These are phyloP conservation scores for Crataegus laevigata DNA, from an alignment of 306 rosid genomes.

Conservation along the genomic window DNA sequence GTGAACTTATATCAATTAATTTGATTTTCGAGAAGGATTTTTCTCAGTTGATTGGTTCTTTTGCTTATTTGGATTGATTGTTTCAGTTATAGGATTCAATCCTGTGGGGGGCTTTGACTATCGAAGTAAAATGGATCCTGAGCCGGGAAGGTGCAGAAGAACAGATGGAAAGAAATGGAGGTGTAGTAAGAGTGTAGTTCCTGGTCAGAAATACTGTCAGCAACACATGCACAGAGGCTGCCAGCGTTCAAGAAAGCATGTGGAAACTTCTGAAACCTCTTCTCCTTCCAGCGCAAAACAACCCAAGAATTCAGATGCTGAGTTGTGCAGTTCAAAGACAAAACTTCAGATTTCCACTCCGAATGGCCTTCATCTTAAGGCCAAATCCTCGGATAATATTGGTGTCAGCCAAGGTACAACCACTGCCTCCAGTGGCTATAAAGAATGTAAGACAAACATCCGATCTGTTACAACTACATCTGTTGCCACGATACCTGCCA, in stretches of 20 bases:
- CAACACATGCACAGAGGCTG: constrained; percentile 87
- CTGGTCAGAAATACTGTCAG: constrained; percentile 65
- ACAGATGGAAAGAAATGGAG: constrained; percentile 98
- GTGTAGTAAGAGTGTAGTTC: constrained; percentile 42
- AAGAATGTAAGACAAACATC: constrained; percentile 15
- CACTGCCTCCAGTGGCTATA: constrained; percentile 9
- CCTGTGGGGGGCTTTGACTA: constrained; percentile 25
- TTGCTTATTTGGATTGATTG: constrained; percentile 12
- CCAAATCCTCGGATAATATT: constrained; percentile 4
- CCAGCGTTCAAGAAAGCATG: constrained; percentile 97
- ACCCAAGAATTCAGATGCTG: constrained; percentile 14
- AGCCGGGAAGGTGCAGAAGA: constrained; percentile 75
- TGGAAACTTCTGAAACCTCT: constrained; percentile 52
- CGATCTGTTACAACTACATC: constrained; percentile 11
- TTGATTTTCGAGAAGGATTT: background rate
- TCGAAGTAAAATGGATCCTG: constrained; percentile 43
- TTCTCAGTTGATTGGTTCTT: background rate
- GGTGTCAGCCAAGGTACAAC: constrained; percentile 11
- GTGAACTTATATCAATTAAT: background rate
- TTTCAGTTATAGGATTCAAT: constrained; percentile 32
- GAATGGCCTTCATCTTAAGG: constrained; percentile 25
- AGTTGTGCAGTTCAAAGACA: constrained; percentile 13
- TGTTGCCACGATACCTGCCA: background rate
- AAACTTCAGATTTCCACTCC: constrained; percentile 14
- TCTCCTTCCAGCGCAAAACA: constrained; percentile 28